These are phyloP conservation scores for Fusarium albidum DNA, from an alignment of 2,329 filamentous ascomycete genomes.

Conservation along the genomic window DNA sequence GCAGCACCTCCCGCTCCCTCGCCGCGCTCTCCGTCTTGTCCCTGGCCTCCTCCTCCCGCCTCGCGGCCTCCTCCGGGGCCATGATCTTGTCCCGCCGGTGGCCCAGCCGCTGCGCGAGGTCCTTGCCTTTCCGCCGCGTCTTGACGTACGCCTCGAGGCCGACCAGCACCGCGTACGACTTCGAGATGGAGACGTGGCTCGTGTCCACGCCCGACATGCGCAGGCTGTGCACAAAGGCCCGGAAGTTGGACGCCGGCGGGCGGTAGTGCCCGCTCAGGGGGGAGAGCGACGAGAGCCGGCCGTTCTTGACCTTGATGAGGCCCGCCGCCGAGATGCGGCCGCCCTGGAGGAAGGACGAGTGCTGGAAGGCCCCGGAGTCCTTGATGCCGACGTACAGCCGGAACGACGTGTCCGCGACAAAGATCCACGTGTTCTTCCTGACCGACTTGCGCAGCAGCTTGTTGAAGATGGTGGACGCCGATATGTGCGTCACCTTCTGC, in stretches of 20 bases:
- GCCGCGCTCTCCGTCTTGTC: conserved; percentile 69
- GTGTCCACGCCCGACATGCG: conserved; percentile 80
- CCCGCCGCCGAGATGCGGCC: conserved; percentile 84
- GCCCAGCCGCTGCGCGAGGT: conserved; percentile 56
- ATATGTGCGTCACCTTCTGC: conserved; percentile 67
- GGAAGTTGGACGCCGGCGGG: conserved; percentile 83
- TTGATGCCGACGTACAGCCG: conserved; percentile 92
- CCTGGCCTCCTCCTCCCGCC: conserved; percentile 64
- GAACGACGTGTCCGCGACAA: conserved; percentile 86
- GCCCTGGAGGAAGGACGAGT: conserved; percentile 88
- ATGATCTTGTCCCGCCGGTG: conserved; percentile 67
- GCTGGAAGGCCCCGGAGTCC: conserved; percentile 86
- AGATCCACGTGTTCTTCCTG: conserved; percentile 92
- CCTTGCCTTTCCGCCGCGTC: conserved; percentile 71
- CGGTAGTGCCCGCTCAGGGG: conserved; percentile 83
- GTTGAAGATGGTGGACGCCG: conserved; percentile 77
- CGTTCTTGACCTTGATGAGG: conserved; percentile 84
- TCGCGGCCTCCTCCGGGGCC: conserved; percentile 65
- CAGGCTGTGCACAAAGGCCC: conserved; percentile 78
- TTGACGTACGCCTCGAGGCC: conserved; percentile 83
- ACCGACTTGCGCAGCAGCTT: conserved; percentile 80
- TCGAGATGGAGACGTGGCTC: conserved; percentile 78
- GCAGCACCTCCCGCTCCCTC: conserved; percentile 57
- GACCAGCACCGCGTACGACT: conserved; percentile 82
- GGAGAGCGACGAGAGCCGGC: conserved; percentile 76